Conservation (phyloP, 768 basidiomycete species). For the Lactarius sanguifluus region DNA sequence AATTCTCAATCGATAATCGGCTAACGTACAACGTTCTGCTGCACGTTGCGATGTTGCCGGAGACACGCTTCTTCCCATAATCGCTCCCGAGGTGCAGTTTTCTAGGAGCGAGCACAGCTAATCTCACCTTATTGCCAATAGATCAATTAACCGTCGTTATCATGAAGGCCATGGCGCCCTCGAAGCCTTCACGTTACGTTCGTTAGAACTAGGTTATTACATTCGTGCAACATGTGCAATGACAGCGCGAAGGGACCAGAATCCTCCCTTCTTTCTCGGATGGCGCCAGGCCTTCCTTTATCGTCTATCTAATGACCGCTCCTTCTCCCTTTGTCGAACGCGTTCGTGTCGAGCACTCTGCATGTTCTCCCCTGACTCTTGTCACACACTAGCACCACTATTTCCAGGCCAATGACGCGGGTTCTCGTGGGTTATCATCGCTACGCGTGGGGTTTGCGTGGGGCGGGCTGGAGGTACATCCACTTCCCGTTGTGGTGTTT, state of each 20-base stretch:
- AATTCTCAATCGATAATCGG: conserved; percentile 26
- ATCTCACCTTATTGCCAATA: conserved; percentile 9
- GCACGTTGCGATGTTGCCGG: conserved; percentile 22
- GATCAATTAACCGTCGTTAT: conserved; percentile 15
- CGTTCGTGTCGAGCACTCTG: conserved; percentile 6
- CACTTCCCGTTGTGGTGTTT: conserved; percentile 1
- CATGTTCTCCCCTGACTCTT: conserved; percentile 1
- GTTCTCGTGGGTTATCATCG: conserved; percentile 18
- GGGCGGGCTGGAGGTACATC: conserved; percentile 7
- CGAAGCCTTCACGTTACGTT: conserved; percentile 9
- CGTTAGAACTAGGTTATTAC: conserved; percentile 19
- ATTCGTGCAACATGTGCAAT: conserved; percentile 1
- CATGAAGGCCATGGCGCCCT: conserved; percentile 11
- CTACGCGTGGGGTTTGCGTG: conserved; percentile 26
- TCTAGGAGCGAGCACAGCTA: conserved; percentile 11
- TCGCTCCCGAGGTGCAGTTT: conserved; percentile 12
- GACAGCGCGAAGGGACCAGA: conserved; percentile 12
- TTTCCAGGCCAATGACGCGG: conserved; percentile 17
- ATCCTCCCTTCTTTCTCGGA: conserved; percentile 7
- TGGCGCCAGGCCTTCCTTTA: conserved; percentile 12
- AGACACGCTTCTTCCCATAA: not conserved
- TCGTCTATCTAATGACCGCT: conserved; percentile 22
- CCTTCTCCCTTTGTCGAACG: conserved; percentile 12
- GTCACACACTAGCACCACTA: conserved; percentile 14
- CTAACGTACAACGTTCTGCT: conserved; percentile 18